phyloP scores from a whole-genome alignment of 345 rosid species.

The Camelina sativa region DNA sequence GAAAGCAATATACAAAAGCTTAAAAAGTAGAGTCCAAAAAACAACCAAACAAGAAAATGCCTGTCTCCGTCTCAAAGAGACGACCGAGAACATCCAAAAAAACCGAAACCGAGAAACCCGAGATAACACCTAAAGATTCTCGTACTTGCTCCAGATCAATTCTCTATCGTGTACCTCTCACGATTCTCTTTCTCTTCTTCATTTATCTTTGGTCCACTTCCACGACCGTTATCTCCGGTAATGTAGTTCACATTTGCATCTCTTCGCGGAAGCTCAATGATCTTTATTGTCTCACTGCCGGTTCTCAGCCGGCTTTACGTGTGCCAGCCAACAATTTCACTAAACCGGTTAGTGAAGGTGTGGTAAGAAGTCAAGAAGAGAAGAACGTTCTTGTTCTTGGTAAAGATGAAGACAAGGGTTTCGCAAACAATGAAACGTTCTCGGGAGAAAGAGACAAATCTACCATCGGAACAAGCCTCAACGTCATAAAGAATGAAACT shows the following conservation, averaged over 20 bases:
- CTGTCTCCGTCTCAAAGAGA: constrained; percentile 56
- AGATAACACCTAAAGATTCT: constrained; percentile 19
- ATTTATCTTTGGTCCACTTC: constrained; percentile 77
- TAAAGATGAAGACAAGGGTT: constrained; percentile 27
- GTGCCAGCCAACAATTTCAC: constrained; percentile 41
- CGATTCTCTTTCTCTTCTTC: constrained; percentile 51
- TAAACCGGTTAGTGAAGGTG: constrained; percentile 25
- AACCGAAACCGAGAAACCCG: constrained; percentile 34
- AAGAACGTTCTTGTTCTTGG: constrained; percentile 27
- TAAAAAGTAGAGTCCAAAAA: constrained; percentile 3
- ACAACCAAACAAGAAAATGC: constrained; percentile 50
- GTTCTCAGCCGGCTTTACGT: constrained; percentile 59
- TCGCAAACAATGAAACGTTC: constrained; percentile 3
- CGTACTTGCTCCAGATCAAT: constrained; percentile 40
- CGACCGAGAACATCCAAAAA: constrained; percentile 50
- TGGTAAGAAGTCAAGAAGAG: constrained; percentile 25
- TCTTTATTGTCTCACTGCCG: constrained; percentile 85
- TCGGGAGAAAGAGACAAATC: not conserved
- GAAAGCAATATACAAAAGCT: constrained; percentile 44
- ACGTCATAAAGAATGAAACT: constrained; percentile 30
- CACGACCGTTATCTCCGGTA: constrained; percentile 68
- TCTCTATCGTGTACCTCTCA: constrained; percentile 56
- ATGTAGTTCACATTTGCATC: constrained; percentile 67
- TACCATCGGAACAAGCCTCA: not conserved
- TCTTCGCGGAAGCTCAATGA: constrained; percentile 81